These are phyloP conservation scores for Hypoxylon perforatum DNA, from an alignment of 495 filamentous ascomycete genomes.

Conservation along the genomic window DNA sequence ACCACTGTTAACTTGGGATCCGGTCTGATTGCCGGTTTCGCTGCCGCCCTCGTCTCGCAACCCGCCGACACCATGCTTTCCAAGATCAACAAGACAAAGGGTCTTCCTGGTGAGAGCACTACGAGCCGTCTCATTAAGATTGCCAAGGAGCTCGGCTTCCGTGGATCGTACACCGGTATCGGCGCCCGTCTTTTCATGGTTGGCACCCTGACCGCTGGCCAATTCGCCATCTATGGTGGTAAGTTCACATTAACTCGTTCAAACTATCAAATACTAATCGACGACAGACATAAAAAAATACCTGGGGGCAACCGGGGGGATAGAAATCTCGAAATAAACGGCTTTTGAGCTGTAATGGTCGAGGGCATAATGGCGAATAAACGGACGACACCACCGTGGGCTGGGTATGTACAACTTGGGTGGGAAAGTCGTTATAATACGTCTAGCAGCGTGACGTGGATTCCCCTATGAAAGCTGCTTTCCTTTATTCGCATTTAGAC, in stretches of 20 bases:
- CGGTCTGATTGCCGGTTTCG: constrained; percentile 97
- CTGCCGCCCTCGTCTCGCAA: constrained; percentile 94
- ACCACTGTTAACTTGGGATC: constrained; percentile 93
- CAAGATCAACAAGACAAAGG: constrained; percentile 99
- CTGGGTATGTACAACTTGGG: constrained; percentile 18
- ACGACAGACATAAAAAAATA: constrained; percentile 48
- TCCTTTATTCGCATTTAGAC: constrained; percentile 44
- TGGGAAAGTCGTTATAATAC: constrained; percentile 25
- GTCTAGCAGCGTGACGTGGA: constrained; percentile 36
- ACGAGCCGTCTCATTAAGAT: constrained; percentile 94
- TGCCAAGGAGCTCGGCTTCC: constrained; percentile 89
- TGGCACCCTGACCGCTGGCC: constrained; percentile 83
- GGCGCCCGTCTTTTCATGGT: constrained; percentile 92
- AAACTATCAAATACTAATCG: not conserved
- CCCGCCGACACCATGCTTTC: constrained; percentile 98
- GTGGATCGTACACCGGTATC: constrained; percentile 90
- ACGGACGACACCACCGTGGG: constrained; percentile 27
- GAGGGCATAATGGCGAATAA: constrained; percentile 30
- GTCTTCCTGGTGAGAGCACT: constrained; percentile 93
- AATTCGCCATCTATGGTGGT: constrained; percentile 97
- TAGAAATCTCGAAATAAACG: constrained; percentile 74
- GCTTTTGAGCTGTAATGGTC: not conserved
- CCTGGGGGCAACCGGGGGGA: constrained; percentile 77
- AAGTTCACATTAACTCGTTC: too few relatives aligned
- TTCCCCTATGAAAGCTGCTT: constrained; percentile 31